Base-by-base conservation (phyloP, 768 basidiomycete genomes). In the Termitomyces sp. region DNA sequence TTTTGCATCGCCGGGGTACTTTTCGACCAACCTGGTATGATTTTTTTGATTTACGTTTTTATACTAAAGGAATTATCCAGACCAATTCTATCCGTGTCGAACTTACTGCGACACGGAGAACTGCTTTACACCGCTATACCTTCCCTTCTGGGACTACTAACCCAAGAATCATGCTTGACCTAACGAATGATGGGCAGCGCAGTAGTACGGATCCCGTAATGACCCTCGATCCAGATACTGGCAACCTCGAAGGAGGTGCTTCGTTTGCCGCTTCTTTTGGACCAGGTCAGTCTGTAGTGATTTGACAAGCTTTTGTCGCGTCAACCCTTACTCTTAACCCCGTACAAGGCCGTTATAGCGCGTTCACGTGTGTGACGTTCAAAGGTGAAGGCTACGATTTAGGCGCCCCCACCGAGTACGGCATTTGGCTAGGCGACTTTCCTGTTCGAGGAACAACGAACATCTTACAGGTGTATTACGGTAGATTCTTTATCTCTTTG, bases 1-100 rank as follows among this genome's bases (percentile, higher is more conserved):
- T 61, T 76, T 74, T 57, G 83, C 84, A 4, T 80, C 82, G 16
- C 86, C 85, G 0, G 86, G 86, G 49, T 87, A 86, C 65, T 87
- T 87, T 64, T 76, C 84, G 0, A 79, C 81, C 1, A 85, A 85
- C 61, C 69, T 86, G 31, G 83, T 82, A 48, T 20, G 37, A 34
- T 26, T 34, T 12, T n/a, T 12, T 6, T n/a, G 14, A 29, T 13
- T 5, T 34, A 47, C 31, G 29, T n/a, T 16, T 12, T 8, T 58
- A 18, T 20, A 27, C 27, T 20, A 16, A 32, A 42, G 51, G 7
- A 32, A 13, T 46, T 2, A 6, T 44, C 32, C 53, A 84, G 81
- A 80, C 82, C 1, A 84, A 78, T 26, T 74, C 72, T 10, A 78
- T 86, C 26, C 80, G 78, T 9, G 84, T 83, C 8, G 83, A 86